A percentile compares a stretch with the other conserved stretches of the same genome.
Conservation (phyloP, 768 basidiomycete genomes). For the Russula sp. region DNA sequence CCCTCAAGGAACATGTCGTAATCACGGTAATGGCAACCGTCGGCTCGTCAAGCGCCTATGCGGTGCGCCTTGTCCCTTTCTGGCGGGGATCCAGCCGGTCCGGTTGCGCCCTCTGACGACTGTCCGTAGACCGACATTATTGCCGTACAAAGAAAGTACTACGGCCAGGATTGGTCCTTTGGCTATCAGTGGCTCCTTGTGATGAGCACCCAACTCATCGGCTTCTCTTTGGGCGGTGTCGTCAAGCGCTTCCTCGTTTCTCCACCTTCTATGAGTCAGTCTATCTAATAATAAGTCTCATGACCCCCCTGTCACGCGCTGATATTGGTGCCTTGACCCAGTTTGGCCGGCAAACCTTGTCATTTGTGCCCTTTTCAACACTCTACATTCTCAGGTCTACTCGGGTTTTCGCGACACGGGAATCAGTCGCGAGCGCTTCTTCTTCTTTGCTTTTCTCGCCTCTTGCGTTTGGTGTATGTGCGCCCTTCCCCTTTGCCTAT, state of each 20-base stretch:
- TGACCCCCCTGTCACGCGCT: not conserved
- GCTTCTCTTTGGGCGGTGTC: slow-evolving; percentile 77
- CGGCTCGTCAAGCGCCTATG: slow-evolving; percentile 38
- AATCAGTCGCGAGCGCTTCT: slow-evolving; percentile 71
- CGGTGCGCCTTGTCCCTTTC: slow-evolving; percentile 29
- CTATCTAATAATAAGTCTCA: not conserved
- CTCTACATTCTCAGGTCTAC: slow-evolving; percentile 64
- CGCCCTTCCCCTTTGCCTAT: not conserved
- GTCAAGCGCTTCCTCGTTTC: slow-evolving; percentile 67
- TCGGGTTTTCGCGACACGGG: slow-evolving; percentile 58
- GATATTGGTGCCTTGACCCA: slow-evolving; percentile 10
- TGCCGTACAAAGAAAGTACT: slow-evolving; percentile 67
- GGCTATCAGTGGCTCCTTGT: slow-evolving; percentile 76
- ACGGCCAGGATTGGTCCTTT: slow-evolving; percentile 41
- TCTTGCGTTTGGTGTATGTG: slow-evolving; percentile 44
- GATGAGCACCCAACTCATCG: slow-evolving; percentile 69
- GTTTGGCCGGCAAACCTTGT: slow-evolving; percentile 76
- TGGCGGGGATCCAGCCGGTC: slow-evolving; percentile 1
- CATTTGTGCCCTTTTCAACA: slow-evolving; percentile 70
- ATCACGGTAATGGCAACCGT: slow-evolving; percentile 43
- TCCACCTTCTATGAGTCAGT: slow-evolving; percentile 46
- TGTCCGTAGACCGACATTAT: slow-evolving; percentile 52
- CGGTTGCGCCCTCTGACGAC: slow-evolving; percentile 4
- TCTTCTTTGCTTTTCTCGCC: slow-evolving; percentile 54
- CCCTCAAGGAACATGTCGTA: slow-evolving; percentile 49